These are phyloP conservation scores for Auriscalpium microsporum DNA, from an alignment of 768 basidiomycete genomes.

Conservation along the genomic window DNA sequence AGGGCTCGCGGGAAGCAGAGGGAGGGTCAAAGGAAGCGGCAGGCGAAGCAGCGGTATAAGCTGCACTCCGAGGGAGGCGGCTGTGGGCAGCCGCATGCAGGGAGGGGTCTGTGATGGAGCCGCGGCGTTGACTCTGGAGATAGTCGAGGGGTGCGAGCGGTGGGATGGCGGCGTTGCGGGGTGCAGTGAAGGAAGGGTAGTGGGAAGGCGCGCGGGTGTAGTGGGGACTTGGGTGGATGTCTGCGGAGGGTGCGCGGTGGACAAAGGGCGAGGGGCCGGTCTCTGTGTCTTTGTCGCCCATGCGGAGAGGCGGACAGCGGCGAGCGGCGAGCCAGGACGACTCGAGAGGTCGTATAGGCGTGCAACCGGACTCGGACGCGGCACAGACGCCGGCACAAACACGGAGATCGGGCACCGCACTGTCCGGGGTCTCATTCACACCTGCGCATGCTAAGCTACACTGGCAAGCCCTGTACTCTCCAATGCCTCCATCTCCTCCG, in stretches of 20 bases:
- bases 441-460: neutral
- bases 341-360: too few species aligned
- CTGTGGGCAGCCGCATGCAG: slow-evolving; percentile 49
- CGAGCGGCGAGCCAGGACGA: too few species aligned
- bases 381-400: too few species aligned
- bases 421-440: slow-evolving; percentile 4
- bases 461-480: slow-evolving; percentile 16
- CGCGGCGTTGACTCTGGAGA: slow-evolving; percentile 73
- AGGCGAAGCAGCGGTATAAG: slow-evolving; percentile 15
- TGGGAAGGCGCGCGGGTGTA: slow-evolving; percentile 16
- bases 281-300: slow-evolving; percentile 15
- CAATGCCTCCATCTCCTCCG: slow-evolving; percentile 28
- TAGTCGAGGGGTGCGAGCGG: slow-evolving; percentile 71
- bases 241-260: slow-evolving; percentile 11
- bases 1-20: slow-evolving; percentile 21
- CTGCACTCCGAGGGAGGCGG: slow-evolving; percentile 15
- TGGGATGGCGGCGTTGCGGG: slow-evolving; percentile 43
- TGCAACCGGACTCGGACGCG: too few species aligned
- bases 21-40: slow-evolving; percentile 9
- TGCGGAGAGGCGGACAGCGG: neutral
- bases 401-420: neutral
- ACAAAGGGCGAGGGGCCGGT: slow-evolving; percentile 9
- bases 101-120: slow-evolving; percentile 78
- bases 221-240: slow-evolving; percentile 13
- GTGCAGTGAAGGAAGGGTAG: slow-evolving; percentile 21